Percentiles rank a stretch among this genome's conserved stretches.
These are phyloP conservation scores for Amanita exitialis DNA, from an alignment of 768 basidiomycete genomes.

Conservation along the genomic window DNA sequence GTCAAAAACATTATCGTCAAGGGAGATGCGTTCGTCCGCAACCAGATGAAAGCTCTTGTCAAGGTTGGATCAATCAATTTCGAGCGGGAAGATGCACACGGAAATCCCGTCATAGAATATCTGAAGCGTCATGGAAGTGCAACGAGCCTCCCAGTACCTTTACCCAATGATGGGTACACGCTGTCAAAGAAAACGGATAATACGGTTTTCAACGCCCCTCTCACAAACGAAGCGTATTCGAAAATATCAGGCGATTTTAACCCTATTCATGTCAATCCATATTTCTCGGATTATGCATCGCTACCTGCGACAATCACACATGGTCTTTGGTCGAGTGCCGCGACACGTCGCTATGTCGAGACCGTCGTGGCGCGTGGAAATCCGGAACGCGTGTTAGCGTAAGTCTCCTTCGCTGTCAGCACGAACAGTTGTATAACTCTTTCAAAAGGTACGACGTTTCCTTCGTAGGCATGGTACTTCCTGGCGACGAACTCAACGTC, in stretches of 20 bases:
- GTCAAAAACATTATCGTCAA: conserved; percentile 73
- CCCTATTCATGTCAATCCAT: conserved; percentile 97
- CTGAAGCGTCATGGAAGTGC: conserved; percentile 83
- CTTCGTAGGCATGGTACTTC: conserved; percentile 97
- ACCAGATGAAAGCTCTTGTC: conserved; percentile 80
- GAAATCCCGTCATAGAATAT: conserved; percentile 91
- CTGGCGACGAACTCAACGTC: conserved; percentile 78
- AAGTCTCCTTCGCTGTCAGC: conserved; percentile 23
- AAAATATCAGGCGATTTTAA: conserved; percentile 97
- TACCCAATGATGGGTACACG: conserved; percentile 82
- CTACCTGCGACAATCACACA: conserved; percentile 97
- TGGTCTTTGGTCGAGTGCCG: conserved; percentile 95
- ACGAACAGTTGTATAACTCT: conserved; percentile 4
- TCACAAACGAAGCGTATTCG: conserved; percentile 94
- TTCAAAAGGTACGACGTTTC: conserved; percentile 71
- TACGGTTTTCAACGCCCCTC: conserved; percentile 70
- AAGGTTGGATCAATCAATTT: conserved; percentile 86
- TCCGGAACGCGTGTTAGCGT: conserved; percentile 85
- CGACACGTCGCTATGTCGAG: conserved; percentile 87
- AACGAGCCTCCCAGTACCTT: conserved; percentile 65
- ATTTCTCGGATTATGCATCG: conserved; percentile 90
- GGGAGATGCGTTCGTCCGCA: conserved; percentile 81
- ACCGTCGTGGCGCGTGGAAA: conserved; percentile 88
- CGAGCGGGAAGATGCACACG: conserved; percentile 77
- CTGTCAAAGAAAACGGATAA: conserved; percentile 53